phyloP scores from a whole-genome alignment of 1,284 basidiomycete genomes.

The Cutaneotrichosporon cavernicola region DNA sequence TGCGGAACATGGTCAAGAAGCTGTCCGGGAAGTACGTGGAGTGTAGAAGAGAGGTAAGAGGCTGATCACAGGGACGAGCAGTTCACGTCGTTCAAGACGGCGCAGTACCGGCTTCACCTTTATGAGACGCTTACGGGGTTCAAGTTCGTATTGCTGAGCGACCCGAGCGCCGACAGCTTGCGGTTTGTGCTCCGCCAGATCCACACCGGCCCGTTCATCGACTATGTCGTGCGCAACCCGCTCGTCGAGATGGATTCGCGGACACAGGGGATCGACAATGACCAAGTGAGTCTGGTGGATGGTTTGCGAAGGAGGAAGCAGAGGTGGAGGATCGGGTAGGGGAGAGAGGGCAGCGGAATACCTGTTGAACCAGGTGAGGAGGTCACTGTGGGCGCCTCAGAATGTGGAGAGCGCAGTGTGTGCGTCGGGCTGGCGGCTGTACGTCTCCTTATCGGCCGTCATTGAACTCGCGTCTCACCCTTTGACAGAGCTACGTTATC shows the following conservation, averaged over 20 bases:
- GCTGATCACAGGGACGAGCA: slow-evolving; percentile 68
- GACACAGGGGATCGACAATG: slow-evolving; percentile 82
- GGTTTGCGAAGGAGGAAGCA: neutral
- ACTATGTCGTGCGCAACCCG: slow-evolving; percentile 90
- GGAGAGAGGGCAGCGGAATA: neutral
- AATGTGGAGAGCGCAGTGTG: neutral
- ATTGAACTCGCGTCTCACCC: neutral
- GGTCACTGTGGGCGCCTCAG: no score
- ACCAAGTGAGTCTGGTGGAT: slow-evolving; percentile 52
- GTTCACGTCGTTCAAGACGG: slow-evolving; percentile 87
- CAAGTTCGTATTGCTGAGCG: slow-evolving; percentile 92
- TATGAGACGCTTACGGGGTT: slow-evolving; percentile 89
- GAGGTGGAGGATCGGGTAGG: neutral
- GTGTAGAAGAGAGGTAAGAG: neutral
- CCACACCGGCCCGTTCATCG: slow-evolving; percentile 89
- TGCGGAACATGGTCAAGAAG: slow-evolving; percentile 94
- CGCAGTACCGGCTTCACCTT: slow-evolving; percentile 88
- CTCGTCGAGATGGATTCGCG: slow-evolving; percentile 76
- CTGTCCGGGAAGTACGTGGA: slow-evolving; percentile 71
- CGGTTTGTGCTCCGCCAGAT: slow-evolving; percentile 82
- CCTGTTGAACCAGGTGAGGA: no score
- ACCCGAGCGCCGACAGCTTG: slow-evolving; percentile 75
- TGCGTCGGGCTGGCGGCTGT: no score
- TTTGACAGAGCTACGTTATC: neutral
- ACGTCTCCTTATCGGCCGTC: no score